phyloP scores from a whole-genome alignment of 768 basidiomycete genomes.

The Lactifluus volemus region DNA sequence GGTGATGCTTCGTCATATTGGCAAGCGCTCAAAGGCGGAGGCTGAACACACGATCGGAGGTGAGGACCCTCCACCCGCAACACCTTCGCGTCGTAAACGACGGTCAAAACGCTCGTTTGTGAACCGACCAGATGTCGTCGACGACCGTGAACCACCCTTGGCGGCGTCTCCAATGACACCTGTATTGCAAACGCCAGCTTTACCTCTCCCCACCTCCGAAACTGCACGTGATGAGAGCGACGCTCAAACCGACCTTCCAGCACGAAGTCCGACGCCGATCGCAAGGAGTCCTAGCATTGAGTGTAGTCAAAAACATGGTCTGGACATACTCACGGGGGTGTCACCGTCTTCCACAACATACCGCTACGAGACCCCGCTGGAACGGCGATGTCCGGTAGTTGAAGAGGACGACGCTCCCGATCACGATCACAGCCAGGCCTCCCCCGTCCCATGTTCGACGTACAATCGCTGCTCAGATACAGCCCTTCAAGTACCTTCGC shows the following conservation, averaged over 20 bases:
- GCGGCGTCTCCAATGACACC: slow-evolving; percentile 21
- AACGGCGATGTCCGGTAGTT: slow-evolving; percentile 17
- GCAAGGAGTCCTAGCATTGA: slow-evolving; percentile 18
- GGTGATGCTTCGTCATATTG: slow-evolving; percentile 54
- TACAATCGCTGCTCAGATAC: slow-evolving; percentile 37
- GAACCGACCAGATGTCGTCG: slow-evolving; percentile 24
- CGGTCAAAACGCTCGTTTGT: slow-evolving; percentile 13
- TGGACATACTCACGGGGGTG: slow-evolving; percentile 17
- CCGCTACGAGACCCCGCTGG: slow-evolving; percentile 14
- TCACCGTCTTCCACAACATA: slow-evolving; percentile 6
- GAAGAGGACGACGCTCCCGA: slow-evolving; percentile 18
- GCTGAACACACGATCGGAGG: slow-evolving; percentile 51
- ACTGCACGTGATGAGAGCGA: slow-evolving; percentile 8
- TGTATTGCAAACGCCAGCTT: slow-evolving; percentile 5
- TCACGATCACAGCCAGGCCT: slow-evolving; percentile 23
- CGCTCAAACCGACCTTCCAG: not conserved
- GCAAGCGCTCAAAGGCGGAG: slow-evolving; percentile 50
- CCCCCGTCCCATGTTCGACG: slow-evolving; percentile 32
- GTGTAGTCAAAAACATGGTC: slow-evolving; percentile 15
- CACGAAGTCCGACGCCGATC: slow-evolving; percentile 16
- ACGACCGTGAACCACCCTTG: slow-evolving; percentile 25
- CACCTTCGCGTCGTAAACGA: slow-evolving; percentile 16
- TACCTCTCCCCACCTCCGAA: slow-evolving; percentile 12
- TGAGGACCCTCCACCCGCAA: slow-evolving; percentile 35
- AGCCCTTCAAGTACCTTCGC: slow-evolving; percentile 27